Conservation (phyloP, 1,139 yeast species). For the Geotrichum klebahnii region DNA sequence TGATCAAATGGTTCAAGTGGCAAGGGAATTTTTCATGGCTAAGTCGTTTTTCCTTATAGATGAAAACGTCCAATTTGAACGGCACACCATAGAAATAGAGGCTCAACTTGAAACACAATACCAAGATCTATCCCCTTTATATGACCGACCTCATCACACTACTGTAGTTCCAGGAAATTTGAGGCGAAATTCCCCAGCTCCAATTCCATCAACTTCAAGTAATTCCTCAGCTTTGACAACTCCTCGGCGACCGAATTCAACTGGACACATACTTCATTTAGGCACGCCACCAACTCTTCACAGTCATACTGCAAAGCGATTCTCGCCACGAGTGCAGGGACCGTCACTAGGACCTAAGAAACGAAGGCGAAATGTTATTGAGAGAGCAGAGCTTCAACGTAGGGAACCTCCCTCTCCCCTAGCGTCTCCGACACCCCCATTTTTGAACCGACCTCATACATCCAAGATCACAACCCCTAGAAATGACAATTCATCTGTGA, state of each 20-base stretch:
- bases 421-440: not conserved
- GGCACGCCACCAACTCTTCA: not conserved
- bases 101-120: constrained; percentile 15
- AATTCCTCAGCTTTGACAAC: not conserved
- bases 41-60: constrained; percentile 23
- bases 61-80: constrained; percentile 29
- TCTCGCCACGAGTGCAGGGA: not conserved
- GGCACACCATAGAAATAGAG: constrained; percentile 29
- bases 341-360: constrained; percentile 4
- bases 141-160: constrained; percentile 4
- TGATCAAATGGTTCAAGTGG: constrained; percentile 30
- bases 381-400: not conserved
- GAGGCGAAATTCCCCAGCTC: not conserved
- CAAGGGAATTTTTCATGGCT: constrained; percentile 15
- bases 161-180: not conserved
- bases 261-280: not conserved
- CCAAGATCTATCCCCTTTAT: constrained; percentile 18
- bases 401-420: not conserved
- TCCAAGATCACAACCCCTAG: constrained; percentile 14
- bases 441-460: constrained; percentile 2
- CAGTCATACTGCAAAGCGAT: not conserved
- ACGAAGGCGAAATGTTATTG: not conserved
- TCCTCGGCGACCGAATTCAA: not conserved
- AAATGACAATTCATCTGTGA: not conserved
- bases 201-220: not conserved